Evolutionary conservation across 2,329 filamentous ascomycete species (phyloP), one percentile per base, ranked within the genome.

Genomic region (Xylaria sp.): DNA sequence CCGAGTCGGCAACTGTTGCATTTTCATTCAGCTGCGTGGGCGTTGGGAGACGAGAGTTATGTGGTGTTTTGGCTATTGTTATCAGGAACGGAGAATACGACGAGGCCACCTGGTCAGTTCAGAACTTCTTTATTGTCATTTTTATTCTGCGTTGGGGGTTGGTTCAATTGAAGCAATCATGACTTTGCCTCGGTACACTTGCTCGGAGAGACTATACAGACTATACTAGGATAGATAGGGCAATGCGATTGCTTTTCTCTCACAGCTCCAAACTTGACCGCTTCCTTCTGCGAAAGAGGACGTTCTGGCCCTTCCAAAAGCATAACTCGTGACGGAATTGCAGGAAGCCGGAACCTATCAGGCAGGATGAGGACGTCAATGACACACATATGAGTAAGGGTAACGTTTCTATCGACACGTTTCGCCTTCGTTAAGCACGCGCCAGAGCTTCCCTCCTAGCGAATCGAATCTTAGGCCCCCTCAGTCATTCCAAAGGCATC

Each of bases 221-320:
- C 50, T 36, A 45, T 34, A 23, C 32, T 62, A 56, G 58, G 43
- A 62, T 48, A 64, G 43, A 58, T 67, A 67, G 43, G 32, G 59
- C 48, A 67, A 63, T 64, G 15, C 23, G 25, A 53, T 64, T 63
- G 57, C 57, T 65, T 67, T 67, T 60, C 62, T n/a, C 53, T 62
- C 34, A 55, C 43, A 34, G 28, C 23, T 41, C 18, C 30, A 36
- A 12, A 32, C 32, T 23, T 45, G 20, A 28, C 50, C 46, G 32
- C 57, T 28, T 53, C 6, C 5, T 18, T 10, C 48, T 12, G 7
- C 39, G 4, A 36, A 68, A 53, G 36, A 39, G 46, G 9, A 36
- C 36, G 48, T 46, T 60, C 28, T 25, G 7, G n/a, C 56, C 41
- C 18, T 55, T 32, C 30, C 32, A 23, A 18, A 43, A 45, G n/a